Percentiles rank a stretch among this genome's conserved stretches.
Conservation (phyloP, 768 basidiomycete genomes). For the Panellus pusillus region DNA sequence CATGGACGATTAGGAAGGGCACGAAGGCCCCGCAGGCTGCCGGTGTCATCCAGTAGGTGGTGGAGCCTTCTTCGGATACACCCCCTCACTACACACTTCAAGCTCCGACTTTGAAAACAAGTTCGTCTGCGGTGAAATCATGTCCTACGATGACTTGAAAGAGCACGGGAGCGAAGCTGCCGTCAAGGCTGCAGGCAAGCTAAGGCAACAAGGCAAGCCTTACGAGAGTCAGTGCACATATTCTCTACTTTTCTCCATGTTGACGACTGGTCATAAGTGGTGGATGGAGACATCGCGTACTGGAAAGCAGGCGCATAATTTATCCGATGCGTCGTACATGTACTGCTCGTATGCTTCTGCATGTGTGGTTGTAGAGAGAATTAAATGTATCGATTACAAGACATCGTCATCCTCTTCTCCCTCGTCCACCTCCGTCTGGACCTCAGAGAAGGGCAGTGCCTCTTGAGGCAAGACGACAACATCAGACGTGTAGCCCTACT, state of each 20-base stretch:
- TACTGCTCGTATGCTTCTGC: slow-evolving; percentile 4
- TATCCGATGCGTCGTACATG: slow-evolving; percentile 12
- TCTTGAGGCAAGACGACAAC: no score
- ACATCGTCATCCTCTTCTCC: no score
- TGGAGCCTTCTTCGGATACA: background rate
- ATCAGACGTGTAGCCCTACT: no score
- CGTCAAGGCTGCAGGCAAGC: slow-evolving; percentile 94
- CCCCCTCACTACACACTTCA: background rate
- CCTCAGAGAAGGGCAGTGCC: no score
- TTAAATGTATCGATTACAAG: background rate
- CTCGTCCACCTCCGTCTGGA: no score
- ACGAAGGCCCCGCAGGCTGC: slow-evolving; percentile 97
- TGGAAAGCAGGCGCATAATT: slow-evolving; percentile 75
- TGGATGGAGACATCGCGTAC: slow-evolving; percentile 89
- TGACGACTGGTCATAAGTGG: slow-evolving; percentile 47
- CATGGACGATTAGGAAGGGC: slow-evolving; percentile 94
- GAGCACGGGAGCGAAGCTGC: slow-evolving; percentile 88
- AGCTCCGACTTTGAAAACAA: slow-evolving; percentile 98
- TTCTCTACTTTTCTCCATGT: slow-evolving; percentile 1
- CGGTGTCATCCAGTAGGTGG: slow-evolving; percentile 90
- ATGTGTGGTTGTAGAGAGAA: slow-evolving; percentile 4
- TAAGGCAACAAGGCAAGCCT: slow-evolving; percentile 94
- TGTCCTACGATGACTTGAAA: slow-evolving; percentile 86
- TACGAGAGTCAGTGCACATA: slow-evolving; percentile 74
- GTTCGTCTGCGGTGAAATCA: slow-evolving; percentile 97